Conservation (phyloP, 164 flowering plant species). For the Stephania cephalantha region DNA sequence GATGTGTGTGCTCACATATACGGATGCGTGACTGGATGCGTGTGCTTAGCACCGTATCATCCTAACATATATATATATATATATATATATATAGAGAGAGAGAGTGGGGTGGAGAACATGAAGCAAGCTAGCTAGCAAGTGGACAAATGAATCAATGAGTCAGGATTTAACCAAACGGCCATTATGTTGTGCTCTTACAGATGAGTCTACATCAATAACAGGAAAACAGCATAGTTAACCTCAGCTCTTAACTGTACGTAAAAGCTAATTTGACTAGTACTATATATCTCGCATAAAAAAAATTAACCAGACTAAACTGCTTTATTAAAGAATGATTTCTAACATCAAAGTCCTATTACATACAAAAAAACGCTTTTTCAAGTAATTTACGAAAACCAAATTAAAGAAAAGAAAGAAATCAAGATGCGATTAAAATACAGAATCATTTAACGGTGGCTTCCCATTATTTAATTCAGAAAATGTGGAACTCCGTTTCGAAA, state of each 20-base stretch:
- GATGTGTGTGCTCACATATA: too few relatives aligned
- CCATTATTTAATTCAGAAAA: not conserved
- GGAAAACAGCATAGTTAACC: not conserved
- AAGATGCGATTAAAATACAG: not conserved
- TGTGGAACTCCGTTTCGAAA: conserved; percentile 16
- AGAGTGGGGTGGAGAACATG: not conserved
- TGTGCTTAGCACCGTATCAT: too few relatives aligned
- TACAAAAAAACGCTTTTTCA: not conserved
- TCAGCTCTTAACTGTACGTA: not conserved
- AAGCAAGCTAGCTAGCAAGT: conserved; percentile 3
- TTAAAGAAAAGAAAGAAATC: not conserved
- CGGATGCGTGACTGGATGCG: too few relatives aligned
- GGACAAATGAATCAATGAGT: not conserved
- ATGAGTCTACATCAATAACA: not conserved
- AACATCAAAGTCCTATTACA: not conserved
- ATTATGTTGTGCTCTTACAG: not conserved
- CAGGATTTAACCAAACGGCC: not conserved
- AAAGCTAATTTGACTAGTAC: not conserved
- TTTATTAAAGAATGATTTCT: not conserved
- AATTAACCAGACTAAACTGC: not conserved
- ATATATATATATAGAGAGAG: too few relatives aligned
- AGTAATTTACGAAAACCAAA: not conserved
- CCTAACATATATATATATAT: too few relatives aligned
- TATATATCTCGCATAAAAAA: not conserved
- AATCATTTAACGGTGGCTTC: not conserved